Base-by-base conservation (phyloP, 1,284 basidiomycete species). In the Microbotryum scabiosae region DNA sequence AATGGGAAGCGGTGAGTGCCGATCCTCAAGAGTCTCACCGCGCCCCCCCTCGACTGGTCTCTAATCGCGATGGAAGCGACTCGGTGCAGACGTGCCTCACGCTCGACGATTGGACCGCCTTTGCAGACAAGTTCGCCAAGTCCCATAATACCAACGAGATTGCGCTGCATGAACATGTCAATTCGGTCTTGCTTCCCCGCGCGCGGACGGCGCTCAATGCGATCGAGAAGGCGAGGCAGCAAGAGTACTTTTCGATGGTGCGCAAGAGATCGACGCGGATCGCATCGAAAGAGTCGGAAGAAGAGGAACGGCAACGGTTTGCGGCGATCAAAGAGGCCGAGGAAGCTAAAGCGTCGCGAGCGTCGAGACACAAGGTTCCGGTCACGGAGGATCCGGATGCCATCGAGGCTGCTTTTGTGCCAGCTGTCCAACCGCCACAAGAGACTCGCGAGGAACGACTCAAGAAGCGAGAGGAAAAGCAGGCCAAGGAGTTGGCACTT, bases 211-310 rank as follows among this genome's bases (percentile, higher is more conserved):
- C 18, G 18, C 57, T 47, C 21, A 58, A 9, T 43, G 82, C 85
- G 68, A 81, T 78, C 55, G 81, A 84, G 71, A 78, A 79, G 54
- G 80, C 79, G 53, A 63, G 85, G 51, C 85, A 86, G 66, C 81
- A 86, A 56, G 76, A 80, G 61, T 72, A 75, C 59, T 85, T 86
- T 4, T 76, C 89, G 16, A 81, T 83, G 26, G 84, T 84, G 63
- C 82, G 88, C 60, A 92, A 92, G 74, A 83, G 88, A 30, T 90
- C 88, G 2, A 87, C 86, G 49, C 85, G 90, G 43, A 82, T 92
- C 61, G 87, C 88, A 1, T 74, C 76, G 50, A 74, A 76, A 30
- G 80, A 81, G 67, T 73, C 78, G 5, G 78, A 79, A 63, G 85
- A 87, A 70, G 84, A 87, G 69, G 84, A 84, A 14, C 75, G 78